Conservation (phyloP, 1,139 yeast species). For the Blastobotrys aristatus region DNA sequence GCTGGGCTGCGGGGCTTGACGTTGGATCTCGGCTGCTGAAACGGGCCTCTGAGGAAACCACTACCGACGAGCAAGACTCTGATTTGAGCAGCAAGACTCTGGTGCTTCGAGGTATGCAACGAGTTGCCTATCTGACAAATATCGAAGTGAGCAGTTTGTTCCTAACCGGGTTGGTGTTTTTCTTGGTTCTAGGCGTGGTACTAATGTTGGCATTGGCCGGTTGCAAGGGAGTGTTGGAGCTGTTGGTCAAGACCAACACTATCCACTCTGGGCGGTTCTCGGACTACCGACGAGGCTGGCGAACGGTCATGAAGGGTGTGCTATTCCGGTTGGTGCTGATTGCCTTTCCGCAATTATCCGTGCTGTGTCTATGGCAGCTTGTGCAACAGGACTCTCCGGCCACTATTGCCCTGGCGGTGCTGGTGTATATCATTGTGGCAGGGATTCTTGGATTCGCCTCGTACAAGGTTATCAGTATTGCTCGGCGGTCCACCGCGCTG, state of each 20-base stretch:
- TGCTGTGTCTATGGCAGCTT: slow-evolving; percentile 86
- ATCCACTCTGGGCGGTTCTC: slow-evolving; percentile 58
- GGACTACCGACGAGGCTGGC: slow-evolving; percentile 80
- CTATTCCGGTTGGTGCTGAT: slow-evolving; percentile 74
- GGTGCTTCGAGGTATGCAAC: slow-evolving; percentile 83
- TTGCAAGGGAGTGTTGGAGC: slow-evolving; percentile 72
- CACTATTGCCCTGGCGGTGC: slow-evolving; percentile 68
- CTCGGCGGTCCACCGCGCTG: slow-evolving; percentile 62
- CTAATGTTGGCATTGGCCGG: slow-evolving; percentile 59
- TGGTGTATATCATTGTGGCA: slow-evolving; percentile 53
- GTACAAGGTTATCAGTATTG: slow-evolving; percentile 61
- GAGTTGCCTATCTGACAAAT: slow-evolving; percentile 79
- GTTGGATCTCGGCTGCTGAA: slow-evolving; percentile 4
- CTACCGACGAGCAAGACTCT: slow-evolving; percentile 64
- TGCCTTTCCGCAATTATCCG: slow-evolving; percentile 80
- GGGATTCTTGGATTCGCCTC: slow-evolving; percentile 71
- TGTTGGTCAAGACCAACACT: slow-evolving; percentile 54
- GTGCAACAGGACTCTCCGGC: slow-evolving; percentile 82
- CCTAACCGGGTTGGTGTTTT: slow-evolving; percentile 76
- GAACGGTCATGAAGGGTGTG: slow-evolving; percentile 77
- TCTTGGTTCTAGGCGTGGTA: slow-evolving; percentile 71
- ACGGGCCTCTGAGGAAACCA: slow-evolving; percentile 43
- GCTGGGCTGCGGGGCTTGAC: slow-evolving; percentile 17
- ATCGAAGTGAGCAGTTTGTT: slow-evolving; percentile 84
- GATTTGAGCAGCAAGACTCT: slow-evolving; percentile 58